Evolutionary conservation across 495 filamentous ascomycete genomes (phyloP).

Genomic region (Penicillium coffeae): DNA sequence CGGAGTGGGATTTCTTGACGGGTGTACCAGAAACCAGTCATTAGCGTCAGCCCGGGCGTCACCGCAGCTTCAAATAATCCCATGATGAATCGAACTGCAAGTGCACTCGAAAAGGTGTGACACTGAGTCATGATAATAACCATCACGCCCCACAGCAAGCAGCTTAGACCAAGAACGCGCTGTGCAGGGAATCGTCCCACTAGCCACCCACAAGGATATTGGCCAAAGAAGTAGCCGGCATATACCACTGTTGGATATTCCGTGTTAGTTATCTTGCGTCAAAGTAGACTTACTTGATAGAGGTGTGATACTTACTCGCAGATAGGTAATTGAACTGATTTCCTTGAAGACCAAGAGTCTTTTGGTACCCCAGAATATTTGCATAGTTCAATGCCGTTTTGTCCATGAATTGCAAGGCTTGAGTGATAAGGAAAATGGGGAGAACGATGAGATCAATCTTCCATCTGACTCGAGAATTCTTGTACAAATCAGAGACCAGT

Average conservation of each 20-base stretch:
- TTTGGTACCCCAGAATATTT: neutral
- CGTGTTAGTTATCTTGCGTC: neutral
- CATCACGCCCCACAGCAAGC: conserved; percentile 1
- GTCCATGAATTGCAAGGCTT: conserved; percentile 2
- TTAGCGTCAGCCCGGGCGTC: conserved; percentile 7
- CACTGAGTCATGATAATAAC: conserved; percentile 4
- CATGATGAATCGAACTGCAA: conserved; percentile 1
- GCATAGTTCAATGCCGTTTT: conserved; percentile 2
- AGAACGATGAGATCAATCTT: conserved; percentile 4
- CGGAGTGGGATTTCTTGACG: conserved; percentile 11
- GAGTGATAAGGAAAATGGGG: neutral
- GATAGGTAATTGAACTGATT: conserved; percentile 4
- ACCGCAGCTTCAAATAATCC: conserved; percentile 2
- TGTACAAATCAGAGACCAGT: neutral
- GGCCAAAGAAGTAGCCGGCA: conserved; percentile 2
- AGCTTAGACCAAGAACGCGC: neutral
- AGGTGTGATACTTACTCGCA: neutral
- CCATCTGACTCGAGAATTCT: neutral
- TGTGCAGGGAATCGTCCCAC: conserved; percentile 1
- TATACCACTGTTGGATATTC: neutral
- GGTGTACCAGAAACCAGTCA: conserved; percentile 15
- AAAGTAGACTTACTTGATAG: too few species aligned
- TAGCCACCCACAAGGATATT: conserved; percentile 2
- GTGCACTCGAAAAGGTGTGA: neutral
- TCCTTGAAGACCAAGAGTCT: neutral